Base-by-base conservation (phyloP, 2,329 filamentous ascomycete species). In the Cladophialophora exuberans region DNA sequence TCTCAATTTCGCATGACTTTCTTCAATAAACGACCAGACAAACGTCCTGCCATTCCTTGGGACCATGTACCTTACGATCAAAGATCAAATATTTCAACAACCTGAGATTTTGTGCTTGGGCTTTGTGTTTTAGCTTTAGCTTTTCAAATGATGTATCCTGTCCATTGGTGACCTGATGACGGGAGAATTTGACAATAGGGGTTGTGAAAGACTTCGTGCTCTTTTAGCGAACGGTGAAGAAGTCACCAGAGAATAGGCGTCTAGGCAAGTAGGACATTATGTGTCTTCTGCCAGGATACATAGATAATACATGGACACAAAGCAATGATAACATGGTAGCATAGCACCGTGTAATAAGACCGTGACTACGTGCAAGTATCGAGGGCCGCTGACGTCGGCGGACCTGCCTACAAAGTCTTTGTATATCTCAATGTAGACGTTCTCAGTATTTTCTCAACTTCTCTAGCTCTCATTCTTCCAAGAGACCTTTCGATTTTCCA, bases 241-340 rank as follows among this genome's bases (percentile, higher is more conserved):
- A 13, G 33, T 13, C 15, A 36, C 25, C 4, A 13, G 41, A 23
- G 41, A 44, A 38, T 23, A 36, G 49, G 49, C 30, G 39, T 36
- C 39, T n/a, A 45, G 38, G 41, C 36, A 20, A 45, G 15, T 15
- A 43, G 45, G 30, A 52, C 39, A 45, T 23, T 26, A 44, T 4
- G 41, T 42, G 42, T 46, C 33, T 41, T 47, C 23, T 39, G 49
- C 50, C 35, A 47, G 50, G 42, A 53, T 39, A 53, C 22, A 53
- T 53, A 53, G 42, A 33, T 53, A 53, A 53, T 53, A 53, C 43
- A n/a, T n/a, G n/a, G n/a, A n/a, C n/a, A n/a, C n/a, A n/a, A n/a
- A n/a, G n/a, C n/a, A n/a, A n/a, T n/a, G n/a, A n/a, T n/a, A n/a
- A n/a, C n/a, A n/a, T n/a, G n/a, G n/a, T n/a, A n/a, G n/a, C n/a